phyloP scores from a whole-genome alignment of 495 filamentous ascomycete species.

The Aspergillus carlsbadensis region DNA sequence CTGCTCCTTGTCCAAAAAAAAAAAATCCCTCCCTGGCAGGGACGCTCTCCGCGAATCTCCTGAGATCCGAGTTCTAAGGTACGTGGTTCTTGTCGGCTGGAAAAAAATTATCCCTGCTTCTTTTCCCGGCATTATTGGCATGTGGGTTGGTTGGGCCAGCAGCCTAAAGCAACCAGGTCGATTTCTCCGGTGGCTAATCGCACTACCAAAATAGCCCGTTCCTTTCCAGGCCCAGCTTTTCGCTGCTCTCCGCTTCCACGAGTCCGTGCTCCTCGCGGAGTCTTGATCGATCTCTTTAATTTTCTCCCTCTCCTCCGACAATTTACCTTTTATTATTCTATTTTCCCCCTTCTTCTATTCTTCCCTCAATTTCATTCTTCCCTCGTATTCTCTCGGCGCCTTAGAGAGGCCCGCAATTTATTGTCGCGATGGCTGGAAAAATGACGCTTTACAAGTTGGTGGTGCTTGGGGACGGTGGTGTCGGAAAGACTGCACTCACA shows the following conservation, averaged over 20 bases:
- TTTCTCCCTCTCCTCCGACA: constrained; percentile 11
- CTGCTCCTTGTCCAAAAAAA: neutral
- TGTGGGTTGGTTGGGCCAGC: constrained; percentile 19
- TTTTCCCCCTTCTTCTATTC: constrained; percentile 9
- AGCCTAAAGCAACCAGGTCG: constrained; percentile 21
- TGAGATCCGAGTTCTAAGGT: constrained; percentile 13
- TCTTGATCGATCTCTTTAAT: constrained; percentile 22
- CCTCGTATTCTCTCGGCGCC: constrained; percentile 14
- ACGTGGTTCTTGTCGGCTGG: constrained; percentile 10
- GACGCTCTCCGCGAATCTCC: neutral
- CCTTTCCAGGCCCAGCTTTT: constrained; percentile 22
- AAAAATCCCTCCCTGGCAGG: too few species aligned
- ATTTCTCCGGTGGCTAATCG: constrained; percentile 31
- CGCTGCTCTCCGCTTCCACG: constrained; percentile 26
- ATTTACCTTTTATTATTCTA: constrained; percentile 7
- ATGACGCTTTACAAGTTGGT: constrained; percentile 99
- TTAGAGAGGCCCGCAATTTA: constrained; percentile 7
- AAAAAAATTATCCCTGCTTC: constrained; percentile 13
- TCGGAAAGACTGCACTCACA: constrained; percentile 95
- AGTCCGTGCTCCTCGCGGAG: constrained; percentile 26
- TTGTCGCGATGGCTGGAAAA: constrained; percentile 64
- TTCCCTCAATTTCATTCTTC: constrained; percentile 14
- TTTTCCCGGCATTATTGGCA: constrained; percentile 17
- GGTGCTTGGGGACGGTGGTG: constrained; percentile 90
- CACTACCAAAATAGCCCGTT: constrained; percentile 30